A percentile compares a stretch with the other conserved stretches of the same genome.
These are phyloP conservation scores for Jackrogersella multiformis DNA, from an alignment of 495 filamentous ascomycete species.

Conservation along the genomic window DNA sequence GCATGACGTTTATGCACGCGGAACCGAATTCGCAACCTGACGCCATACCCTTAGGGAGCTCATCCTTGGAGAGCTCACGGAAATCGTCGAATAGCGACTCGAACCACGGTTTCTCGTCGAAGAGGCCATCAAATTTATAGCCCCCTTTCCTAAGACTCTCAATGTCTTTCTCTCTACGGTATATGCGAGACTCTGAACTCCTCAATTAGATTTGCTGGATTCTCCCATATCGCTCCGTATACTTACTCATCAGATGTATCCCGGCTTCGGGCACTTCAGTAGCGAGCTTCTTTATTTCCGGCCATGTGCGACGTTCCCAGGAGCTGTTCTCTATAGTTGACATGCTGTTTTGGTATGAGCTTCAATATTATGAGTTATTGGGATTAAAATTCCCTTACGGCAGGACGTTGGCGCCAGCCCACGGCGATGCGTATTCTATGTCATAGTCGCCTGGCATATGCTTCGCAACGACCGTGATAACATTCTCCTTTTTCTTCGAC, in stretches of 20 bases:
- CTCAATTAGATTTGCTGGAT: constrained; percentile 14
- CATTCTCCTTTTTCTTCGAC: constrained; percentile 71
- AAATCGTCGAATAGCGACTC: constrained; percentile 77
- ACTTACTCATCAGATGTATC: constrained; percentile 82
- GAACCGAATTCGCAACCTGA: constrained; percentile 78
- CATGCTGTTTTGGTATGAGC: constrained; percentile 46
- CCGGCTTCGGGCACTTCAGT: constrained; percentile 83
- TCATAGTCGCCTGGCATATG: constrained; percentile 99
- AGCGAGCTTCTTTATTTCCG: constrained; percentile 70
- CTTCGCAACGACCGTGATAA: constrained; percentile 85
- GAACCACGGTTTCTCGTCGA: constrained; percentile 82
- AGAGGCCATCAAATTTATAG: constrained; percentile 60
- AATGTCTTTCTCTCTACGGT: constrained; percentile 53
- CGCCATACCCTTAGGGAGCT: constrained; percentile 69
- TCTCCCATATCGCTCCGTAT: neutral
- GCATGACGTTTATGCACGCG: constrained; percentile 88
- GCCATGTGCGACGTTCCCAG: constrained; percentile 76
- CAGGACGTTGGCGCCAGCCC: constrained; percentile 92
- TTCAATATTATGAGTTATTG: neutral
- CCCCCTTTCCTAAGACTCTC: constrained; percentile 39
- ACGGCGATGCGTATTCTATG: constrained; percentile 94
- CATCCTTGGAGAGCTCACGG: constrained; percentile 60
- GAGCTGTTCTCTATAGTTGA: constrained; percentile 49
- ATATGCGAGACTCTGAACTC: constrained; percentile 51
- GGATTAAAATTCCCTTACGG: constrained; percentile 65